These are phyloP conservation scores for Fusarium aywerte DNA, from an alignment of 2,329 filamentous ascomycete genomes.

Conservation along the genomic window DNA sequence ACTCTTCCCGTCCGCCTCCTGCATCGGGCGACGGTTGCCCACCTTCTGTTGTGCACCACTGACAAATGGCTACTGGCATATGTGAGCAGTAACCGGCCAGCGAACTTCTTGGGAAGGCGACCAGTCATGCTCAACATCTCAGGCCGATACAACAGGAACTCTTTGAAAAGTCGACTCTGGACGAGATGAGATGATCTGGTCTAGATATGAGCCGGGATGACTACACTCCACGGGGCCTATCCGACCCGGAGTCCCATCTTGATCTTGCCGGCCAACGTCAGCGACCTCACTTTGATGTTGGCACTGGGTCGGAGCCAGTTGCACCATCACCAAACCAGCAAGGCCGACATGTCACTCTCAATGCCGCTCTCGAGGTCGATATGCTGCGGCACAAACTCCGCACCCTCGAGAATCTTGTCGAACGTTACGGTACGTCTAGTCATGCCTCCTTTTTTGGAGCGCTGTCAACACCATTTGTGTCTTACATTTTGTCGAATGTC, in stretches of 20 bases:
- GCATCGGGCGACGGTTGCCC: constrained; percentile 37
- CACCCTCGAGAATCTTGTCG: constrained; percentile 60
- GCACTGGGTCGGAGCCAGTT: constrained; percentile 63
- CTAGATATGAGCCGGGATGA: constrained; percentile 48
- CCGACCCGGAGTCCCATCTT: constrained; percentile 48
- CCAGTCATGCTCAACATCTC: constrained; percentile 44
- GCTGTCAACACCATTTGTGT: constrained; percentile 14
- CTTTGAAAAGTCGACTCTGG: constrained; percentile 42
- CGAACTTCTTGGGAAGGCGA: constrained; percentile 30
- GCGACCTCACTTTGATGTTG: constrained; percentile 62
- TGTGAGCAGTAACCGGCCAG: constrained; percentile 38
- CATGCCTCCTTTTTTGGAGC: constrained; percentile 23
- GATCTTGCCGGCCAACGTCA: constrained; percentile 49
- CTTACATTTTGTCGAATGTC: constrained; percentile 13
- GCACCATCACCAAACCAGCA: constrained; percentile 60
- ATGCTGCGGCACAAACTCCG: constrained; percentile 67
- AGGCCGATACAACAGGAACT: constrained; percentile 40
- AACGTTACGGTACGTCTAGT: constrained; percentile 59
- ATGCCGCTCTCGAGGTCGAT: constrained; percentile 61
- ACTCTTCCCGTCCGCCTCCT: constrained; percentile 33
- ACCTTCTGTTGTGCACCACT: constrained; percentile 41
- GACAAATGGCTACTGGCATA: constrained; percentile 41
- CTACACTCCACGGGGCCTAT: constrained; percentile 47
- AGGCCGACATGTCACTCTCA: constrained; percentile 59
- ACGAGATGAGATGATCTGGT: constrained; percentile 48